These are phyloP conservation scores for Gyrodon lividus DNA, from an alignment of 768 basidiomycete genomes.

Conservation along the genomic window DNA sequence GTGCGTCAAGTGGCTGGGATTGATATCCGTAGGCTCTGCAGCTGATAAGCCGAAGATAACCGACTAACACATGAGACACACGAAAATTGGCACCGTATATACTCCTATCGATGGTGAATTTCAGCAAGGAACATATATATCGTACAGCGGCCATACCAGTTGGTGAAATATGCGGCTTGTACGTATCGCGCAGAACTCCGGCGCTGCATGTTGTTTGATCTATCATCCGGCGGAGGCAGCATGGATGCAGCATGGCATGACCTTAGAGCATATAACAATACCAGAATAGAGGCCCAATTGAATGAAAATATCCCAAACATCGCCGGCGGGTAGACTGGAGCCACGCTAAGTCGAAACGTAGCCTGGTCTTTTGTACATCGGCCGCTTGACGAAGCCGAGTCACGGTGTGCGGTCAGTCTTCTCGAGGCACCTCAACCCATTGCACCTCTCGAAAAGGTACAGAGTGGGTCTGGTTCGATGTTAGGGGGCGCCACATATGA, in stretches of 20 bases:
- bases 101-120: constrained; percentile 35
- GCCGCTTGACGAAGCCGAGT: no score
- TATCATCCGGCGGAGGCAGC: background rate
- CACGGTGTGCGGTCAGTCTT: no score
- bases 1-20: constrained; percentile 62
- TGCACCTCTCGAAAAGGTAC: constrained; percentile 16
- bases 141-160: constrained; percentile 25
- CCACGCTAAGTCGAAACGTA: background rate
- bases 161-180: constrained; percentile 37
- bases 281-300: constrained; percentile 6
- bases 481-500: background rate
- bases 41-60: constrained; percentile 4
- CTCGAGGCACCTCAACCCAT: constrained; percentile 4
- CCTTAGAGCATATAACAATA: constrained; percentile 9
- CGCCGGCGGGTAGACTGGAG: background rate
- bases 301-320: background rate
- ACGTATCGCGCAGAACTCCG: constrained; percentile 24
- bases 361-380: constrained; percentile 15
- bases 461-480: constrained; percentile 12
- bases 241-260: constrained; percentile 13
- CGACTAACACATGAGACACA: constrained; percentile 27
- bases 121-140: constrained; percentile 2
- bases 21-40: constrained; percentile 65
- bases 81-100: constrained; percentile 67
- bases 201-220: constrained; percentile 7